Base-by-base conservation (phyloP, 1,284 basidiomycete species). In the Marasmius oreades region DNA sequence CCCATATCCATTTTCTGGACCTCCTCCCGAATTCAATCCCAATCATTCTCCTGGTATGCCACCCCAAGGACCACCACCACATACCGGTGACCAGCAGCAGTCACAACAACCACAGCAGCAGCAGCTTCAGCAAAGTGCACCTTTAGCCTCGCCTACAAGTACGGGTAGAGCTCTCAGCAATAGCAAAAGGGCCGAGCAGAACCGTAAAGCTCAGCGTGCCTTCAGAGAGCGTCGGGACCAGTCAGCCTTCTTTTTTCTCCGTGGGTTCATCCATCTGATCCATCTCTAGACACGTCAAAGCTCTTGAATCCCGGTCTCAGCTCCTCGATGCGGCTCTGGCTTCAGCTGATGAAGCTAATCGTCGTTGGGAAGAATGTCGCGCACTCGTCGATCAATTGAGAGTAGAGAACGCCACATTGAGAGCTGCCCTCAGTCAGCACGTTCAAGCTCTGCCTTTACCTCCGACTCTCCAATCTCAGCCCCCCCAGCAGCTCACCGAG, bases 111-210 rank as follows among this genome's bases (percentile, higher is more conserved):
- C 23, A 24, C 45, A 48, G 18, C 46, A 50, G 43, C 69, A 65
- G 46, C 73, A 73, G 16, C 70, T 69, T 36, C 69, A 69, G 18
- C 69, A 68, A 11, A 68, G 66, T 48, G 65, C 69, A 14, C 71
- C 71, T 55, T 64, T 70, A 0, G 68, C n/a, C n/a, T n/a, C n/a
- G 67, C 12, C 12, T n/a, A 18, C 53, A 58, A 65, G 64, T 53
- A 60, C 71, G 26, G 77, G 78, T 36, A 74, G 87, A 51, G 71
- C 79, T 23, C 76, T 92, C 48, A 90, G 86, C 69, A 82, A 80
- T 66, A 89, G 84, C 67, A 92, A 92, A 67, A 81, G 90, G 11
- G 91, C 91, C 36, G 91, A 93, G 64, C 90, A 93, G 74, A 93
- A 93, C 69, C 77, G 90, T 63, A 92, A 91, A 66, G 90, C 90